A percentile compares a stretch with the other conserved stretches of the same genome.
Evolutionary conservation across 495 filamentous ascomycete genomes (phyloP).

Genomic region (Penicillium herquei): DNA sequence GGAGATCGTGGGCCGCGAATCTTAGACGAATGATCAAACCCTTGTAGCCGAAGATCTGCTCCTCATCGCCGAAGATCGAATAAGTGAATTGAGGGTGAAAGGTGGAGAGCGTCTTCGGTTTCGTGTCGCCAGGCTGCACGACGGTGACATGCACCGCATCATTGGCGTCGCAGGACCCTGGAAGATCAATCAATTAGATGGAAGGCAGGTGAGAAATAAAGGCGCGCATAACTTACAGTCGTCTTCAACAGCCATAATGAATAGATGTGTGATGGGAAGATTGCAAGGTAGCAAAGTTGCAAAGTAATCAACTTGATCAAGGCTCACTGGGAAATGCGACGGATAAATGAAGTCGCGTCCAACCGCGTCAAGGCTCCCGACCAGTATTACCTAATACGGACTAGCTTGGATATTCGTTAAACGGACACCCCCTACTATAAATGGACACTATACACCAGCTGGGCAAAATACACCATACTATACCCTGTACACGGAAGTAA

Average conservation of each 20-base stretch:
- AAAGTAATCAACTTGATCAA: constrained; percentile 2
- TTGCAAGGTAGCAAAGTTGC: background rate
- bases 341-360: constrained; percentile 14
- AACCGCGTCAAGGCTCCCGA: constrained; percentile 13
- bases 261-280: background rate
- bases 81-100: constrained; percentile 91
- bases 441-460: too few species aligned
- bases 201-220: background rate
- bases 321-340: constrained; percentile 1
- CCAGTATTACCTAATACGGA: constrained; percentile 27
- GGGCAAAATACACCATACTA: too few species aligned
- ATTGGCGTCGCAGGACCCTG: constrained; percentile 75
- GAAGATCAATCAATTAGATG: constrained; percentile 13
- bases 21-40: constrained; percentile 70
- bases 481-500: too few species aligned
- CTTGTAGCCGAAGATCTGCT: constrained; percentile 88
- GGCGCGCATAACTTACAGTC: constrained; percentile 42
- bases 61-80: constrained; percentile 85
- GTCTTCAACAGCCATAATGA: constrained; percentile 42
- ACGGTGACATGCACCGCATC: constrained; percentile 71
- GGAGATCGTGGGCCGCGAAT: constrained; percentile 80
- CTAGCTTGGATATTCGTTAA: constrained; percentile 4
- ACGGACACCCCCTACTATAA: too few species aligned
- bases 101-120: constrained; percentile 55
- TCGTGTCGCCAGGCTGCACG: constrained; percentile 54